Conservation (phyloP, 129 eudicot genomes). For the Chrysanthemum seticuspe region DNA sequence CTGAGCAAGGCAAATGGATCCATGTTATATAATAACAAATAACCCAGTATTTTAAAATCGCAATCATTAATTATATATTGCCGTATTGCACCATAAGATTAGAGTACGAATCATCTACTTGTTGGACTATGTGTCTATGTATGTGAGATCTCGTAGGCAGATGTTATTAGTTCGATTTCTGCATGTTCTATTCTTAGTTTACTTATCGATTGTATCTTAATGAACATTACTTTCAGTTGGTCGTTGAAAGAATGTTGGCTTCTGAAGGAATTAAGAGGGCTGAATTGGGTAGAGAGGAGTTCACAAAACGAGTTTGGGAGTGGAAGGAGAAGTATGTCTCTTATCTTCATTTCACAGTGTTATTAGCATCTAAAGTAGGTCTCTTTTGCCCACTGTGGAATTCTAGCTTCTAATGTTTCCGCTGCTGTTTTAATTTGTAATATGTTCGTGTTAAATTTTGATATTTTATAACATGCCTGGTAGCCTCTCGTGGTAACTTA, state of each 20-base stretch:
- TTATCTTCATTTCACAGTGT: slow-evolving; percentile 10
- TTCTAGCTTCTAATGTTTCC: background rate
- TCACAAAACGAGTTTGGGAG: slow-evolving; percentile 89
- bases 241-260: slow-evolving; percentile 93
- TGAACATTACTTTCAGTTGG: slow-evolving; percentile 58
- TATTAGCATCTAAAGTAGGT: background rate
- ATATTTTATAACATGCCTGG: no score
- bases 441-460: background rate
- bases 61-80: background rate
- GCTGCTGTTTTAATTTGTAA: background rate
- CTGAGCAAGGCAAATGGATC: background rate
- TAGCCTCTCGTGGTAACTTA: no score
- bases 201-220: slow-evolving; percentile 6
- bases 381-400: background rate
- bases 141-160: background rate
- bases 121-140: background rate
- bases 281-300: slow-evolving; percentile 96
- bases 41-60: background rate
- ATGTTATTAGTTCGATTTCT: background rate
- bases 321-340: slow-evolving; percentile 90
- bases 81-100: background rate
- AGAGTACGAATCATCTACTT: background rate
- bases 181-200: slow-evolving; percentile 12
- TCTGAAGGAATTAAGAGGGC: slow-evolving; percentile 88
- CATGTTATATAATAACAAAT: background rate